Evolutionary conservation across 768 basidiomycete species (phyloP).

Genomic region (Mycena amicta): DNA sequence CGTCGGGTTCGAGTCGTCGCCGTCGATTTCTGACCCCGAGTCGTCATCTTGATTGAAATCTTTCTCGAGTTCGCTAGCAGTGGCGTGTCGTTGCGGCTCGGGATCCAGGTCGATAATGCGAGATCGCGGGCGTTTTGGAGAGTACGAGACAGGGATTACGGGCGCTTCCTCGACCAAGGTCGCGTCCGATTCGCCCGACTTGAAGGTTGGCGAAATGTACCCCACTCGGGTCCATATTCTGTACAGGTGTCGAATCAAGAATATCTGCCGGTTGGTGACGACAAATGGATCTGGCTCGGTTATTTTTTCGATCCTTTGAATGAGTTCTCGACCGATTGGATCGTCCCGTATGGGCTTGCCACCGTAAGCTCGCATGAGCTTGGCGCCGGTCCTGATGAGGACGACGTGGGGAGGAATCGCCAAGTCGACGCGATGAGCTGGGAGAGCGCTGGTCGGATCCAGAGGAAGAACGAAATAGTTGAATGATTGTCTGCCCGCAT

Average conservation of each 20-base stretch:
- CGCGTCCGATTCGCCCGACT: not conserved
- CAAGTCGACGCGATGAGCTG: not conserved
- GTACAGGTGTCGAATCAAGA: not conserved
- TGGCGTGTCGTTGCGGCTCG: not conserved
- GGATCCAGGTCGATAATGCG: not conserved
- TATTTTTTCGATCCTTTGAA: not conserved
- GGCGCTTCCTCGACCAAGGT: not conserved
- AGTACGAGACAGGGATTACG: not conserved
- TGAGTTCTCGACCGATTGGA: not conserved
- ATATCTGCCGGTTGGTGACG: not conserved
- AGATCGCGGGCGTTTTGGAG: not conserved
- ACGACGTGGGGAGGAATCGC: not conserved
- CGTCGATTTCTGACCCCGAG: not conserved
- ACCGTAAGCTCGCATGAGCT: not conserved
- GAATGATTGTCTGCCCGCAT: not conserved
- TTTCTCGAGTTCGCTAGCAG: not conserved
- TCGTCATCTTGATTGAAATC: not conserved
- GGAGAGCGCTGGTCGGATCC: not conserved
- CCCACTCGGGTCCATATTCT: not conserved
- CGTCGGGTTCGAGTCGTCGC: not conserved
- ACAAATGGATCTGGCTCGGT: not conserved
- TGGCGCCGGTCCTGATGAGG: not conserved
- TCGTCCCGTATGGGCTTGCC: not conserved
- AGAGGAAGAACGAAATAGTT: not conserved
- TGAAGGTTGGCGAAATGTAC: not conserved